A percentile compares a stretch with the other conserved stretches of the same genome.
Evolutionary conservation across 805 yeast species (phyloP).

Genomic region (Candida tibetensis): DNA sequence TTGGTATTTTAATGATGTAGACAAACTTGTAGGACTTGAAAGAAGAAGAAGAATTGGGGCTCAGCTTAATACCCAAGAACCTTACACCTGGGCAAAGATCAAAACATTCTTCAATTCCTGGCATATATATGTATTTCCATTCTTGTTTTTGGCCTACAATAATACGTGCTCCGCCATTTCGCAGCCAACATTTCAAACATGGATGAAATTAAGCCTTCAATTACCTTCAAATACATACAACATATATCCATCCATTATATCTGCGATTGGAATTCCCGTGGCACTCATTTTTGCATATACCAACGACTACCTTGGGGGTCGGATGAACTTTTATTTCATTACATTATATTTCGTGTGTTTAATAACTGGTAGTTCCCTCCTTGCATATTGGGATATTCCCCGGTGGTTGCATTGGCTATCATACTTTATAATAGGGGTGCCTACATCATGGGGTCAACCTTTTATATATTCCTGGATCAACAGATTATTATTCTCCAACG

Average conservation of each 20-base stretch:
- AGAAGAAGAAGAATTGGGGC: constrained; percentile 15
- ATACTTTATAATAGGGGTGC: constrained; percentile 17
- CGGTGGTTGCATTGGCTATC: constrained; percentile 19
- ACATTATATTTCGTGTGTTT: constrained; percentile 12
- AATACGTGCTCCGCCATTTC: constrained; percentile 30
- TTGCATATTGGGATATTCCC: constrained; percentile 20
- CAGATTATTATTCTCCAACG: constrained; percentile 21
- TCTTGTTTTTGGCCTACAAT: constrained; percentile 36
- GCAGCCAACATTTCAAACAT: constrained; percentile 44
- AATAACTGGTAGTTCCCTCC: constrained; percentile 16
- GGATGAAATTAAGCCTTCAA: constrained; percentile 41
- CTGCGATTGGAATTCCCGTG: constrained; percentile 37
- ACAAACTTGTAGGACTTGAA: constrained; percentile 15
- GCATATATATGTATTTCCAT: constrained; percentile 19
- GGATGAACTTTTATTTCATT: constrained; percentile 14
- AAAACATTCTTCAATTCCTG: constrained; percentile 15
- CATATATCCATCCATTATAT: constrained; percentile 38
- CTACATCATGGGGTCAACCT: constrained; percentile 21
- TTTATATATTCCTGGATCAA: constrained; percentile 23
- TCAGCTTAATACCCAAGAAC: background rate
- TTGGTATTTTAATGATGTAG: constrained; percentile 5
- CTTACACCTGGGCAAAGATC: constrained; percentile 5
- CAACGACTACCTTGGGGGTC: constrained; percentile 35
- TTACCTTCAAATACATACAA: constrained; percentile 36
- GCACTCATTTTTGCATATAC: constrained; percentile 34